A percentile compares a stretch with the other conserved stretches of the same genome.
Conservation (phyloP, 2,329 filamentous ascomycete species). For the Fusarium tjaetaba region DNA sequence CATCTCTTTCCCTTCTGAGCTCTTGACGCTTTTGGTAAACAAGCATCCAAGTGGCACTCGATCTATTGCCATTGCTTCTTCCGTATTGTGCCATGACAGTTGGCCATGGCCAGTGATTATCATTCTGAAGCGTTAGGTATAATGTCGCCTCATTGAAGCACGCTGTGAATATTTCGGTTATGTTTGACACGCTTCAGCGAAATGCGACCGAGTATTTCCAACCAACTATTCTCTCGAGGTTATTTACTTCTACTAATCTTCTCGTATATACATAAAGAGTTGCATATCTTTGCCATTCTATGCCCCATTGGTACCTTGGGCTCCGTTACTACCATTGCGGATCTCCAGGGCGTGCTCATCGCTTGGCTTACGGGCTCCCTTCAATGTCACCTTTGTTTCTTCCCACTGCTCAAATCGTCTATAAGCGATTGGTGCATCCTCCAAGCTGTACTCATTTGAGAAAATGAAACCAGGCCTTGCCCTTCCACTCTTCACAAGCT, state of each 20-base stretch:
- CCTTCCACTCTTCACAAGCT: conserved; percentile 3
- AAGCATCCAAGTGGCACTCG: neutral
- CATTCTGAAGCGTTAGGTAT: neutral
- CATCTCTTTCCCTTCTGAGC: neutral
- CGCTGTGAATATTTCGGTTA: neutral
- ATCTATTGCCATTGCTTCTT: neutral
- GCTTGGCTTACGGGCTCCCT: neutral
- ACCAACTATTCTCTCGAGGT: neutral
- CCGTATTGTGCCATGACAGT: neutral
- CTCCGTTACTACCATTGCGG: neutral
- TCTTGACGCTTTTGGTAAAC: neutral
- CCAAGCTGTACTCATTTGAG: conserved; percentile 16
- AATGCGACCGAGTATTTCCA: neutral
- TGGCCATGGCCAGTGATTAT: neutral
- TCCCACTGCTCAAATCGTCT: neutral
- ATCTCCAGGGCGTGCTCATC: neutral
- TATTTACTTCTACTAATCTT: rapidly evolving
- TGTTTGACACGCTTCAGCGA: rapidly evolving
- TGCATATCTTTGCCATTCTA: too few relatives aligned
- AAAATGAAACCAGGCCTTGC: conserved; percentile 6
- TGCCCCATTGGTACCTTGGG: neutral
- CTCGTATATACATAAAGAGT: rapidly evolving
- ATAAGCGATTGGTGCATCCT: neutral
- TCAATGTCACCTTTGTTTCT: conserved; percentile 7
- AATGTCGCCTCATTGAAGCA: neutral